Conservation (phyloP, 345 rosid species). For the Aurinia saxatilis region DNA sequence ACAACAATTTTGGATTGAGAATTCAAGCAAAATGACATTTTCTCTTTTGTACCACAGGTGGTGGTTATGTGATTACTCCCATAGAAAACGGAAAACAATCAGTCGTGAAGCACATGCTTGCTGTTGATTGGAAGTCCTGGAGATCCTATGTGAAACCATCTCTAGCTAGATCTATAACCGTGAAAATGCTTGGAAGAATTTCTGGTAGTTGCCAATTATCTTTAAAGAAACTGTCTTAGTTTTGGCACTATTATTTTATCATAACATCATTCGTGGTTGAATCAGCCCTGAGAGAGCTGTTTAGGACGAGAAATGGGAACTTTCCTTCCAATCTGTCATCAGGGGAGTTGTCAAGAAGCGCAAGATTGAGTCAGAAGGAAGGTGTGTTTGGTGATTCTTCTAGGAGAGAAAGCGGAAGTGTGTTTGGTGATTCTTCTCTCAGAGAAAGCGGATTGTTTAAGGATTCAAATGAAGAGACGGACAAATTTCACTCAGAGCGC, state of each 20-base stretch:
- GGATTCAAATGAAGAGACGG: constrained; percentile 48
- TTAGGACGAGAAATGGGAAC: constrained; percentile 59
- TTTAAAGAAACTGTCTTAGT: not conserved
- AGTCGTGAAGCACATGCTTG: constrained; percentile 94
- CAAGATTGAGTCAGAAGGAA: constrained; percentile 34
- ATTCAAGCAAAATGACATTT: constrained; percentile 4
- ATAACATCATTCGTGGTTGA: constrained; percentile 15
- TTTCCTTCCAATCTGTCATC: constrained; percentile 56
- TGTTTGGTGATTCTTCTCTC: constrained; percentile 26
- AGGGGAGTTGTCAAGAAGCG: constrained; percentile 51
- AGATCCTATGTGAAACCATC: constrained; percentile 66
- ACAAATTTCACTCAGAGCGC: constrained; percentile 56
- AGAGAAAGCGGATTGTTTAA: constrained; percentile 31
- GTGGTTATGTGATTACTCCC: constrained; percentile 90
- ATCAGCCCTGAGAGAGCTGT: constrained; percentile 80
- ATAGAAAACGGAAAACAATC: constrained; percentile 65
- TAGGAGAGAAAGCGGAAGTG: constrained; percentile 25
- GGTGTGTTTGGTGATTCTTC: constrained; percentile 30
- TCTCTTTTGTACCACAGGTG: constrained; percentile 49
- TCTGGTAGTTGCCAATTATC: constrained; percentile 48
- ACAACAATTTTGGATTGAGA: not conserved
- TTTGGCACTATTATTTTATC: not conserved
- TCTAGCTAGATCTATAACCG: constrained; percentile 69
- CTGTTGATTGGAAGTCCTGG: constrained; percentile 94
- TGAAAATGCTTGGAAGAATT: constrained; percentile 82